Base-by-base conservation (phyloP, 2,329 filamentous ascomycete genomes). In the Colletotrichum neosansevieriae region DNA sequence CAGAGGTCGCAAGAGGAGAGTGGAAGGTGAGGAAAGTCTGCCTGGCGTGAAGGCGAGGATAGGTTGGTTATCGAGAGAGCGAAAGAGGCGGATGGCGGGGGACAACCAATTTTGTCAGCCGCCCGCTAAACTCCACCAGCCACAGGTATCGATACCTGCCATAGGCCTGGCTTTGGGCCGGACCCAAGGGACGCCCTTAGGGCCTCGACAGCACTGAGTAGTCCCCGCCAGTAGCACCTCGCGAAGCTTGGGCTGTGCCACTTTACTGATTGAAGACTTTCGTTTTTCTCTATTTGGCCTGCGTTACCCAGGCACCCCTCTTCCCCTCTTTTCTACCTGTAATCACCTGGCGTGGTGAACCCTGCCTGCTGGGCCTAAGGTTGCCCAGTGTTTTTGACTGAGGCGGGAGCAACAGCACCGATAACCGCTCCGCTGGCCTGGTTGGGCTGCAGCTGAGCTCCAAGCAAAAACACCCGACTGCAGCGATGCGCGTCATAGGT, bases 71-170 rank as follows among this genome's bases (percentile, higher is more conserved):
- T 70, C 57, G 62, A 71, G 67, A 64, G 36, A 50, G 40, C 54
- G 63, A 69, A 58, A 70, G 67, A 66, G 60, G 47, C 63, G 63
- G 70, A 71, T 71, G 70, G 70, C 70, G 70, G 70, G 70, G 70
- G 66, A 59, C 60, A 70, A 68, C 67, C 67, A 71, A 71, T 71
- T 70, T 71, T 71, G 70, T 71, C 70, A 71, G 70, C 70, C 67
- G 63, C 67, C 70, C 57, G 58, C 56, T 61, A 70, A 58, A 65
- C 63, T 71, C 67, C 69, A 71, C 69, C 54, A 64, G 56, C 65
- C 65, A 63, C 58, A 71, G 68, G 63, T 70, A 71, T 50, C 63
- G 51, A 66, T 71, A 71, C 70, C 53, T 61, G 34, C 32, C 36
- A 62, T 53, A 68, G 65, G 45, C 47, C 51, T 58, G 59, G 29